A percentile compares a stretch with the other conserved stretches of the same genome.
These are phyloP conservation scores for Crithidia sp. DNA, from an alignment of 208 protist genomes.

Conservation along the genomic window DNA sequence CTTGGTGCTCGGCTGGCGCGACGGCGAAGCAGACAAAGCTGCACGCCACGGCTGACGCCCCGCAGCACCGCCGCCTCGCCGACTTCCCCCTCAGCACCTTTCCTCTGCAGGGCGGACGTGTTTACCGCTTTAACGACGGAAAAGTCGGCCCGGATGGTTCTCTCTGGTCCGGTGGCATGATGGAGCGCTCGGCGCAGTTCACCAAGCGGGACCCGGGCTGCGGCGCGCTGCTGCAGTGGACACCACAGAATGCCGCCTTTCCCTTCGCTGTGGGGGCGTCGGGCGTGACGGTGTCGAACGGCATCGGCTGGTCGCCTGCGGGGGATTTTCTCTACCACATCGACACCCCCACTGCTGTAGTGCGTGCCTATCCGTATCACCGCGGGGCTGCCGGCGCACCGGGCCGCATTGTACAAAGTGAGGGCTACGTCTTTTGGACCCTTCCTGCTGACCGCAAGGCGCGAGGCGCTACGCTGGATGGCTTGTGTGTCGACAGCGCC, in stretches of 20 bases:
- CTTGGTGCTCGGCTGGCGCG: slow-evolving; percentile 13
- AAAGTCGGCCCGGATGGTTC: slow-evolving; percentile 29
- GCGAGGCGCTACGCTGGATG: slow-evolving; percentile 29
- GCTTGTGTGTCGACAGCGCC: slow-evolving; percentile 30
- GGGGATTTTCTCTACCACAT: slow-evolving; percentile 32
- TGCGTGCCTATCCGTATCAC: slow-evolving; percentile 28
- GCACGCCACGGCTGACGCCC: neutral
- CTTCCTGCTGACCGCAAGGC: slow-evolving; percentile 6
- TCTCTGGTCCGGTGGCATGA: slow-evolving; percentile 32
- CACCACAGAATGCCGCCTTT: neutral
- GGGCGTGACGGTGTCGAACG: slow-evolving; percentile 31
- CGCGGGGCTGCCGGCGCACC: neutral
- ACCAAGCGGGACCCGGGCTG: slow-evolving; percentile 14
- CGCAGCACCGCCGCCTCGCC: slow-evolving; percentile 7
- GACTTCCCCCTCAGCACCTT: slow-evolving; percentile 17
- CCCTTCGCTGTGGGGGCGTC: slow-evolving; percentile 16
- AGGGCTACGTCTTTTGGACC: slow-evolving; percentile 24
- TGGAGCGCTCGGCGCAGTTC: slow-evolving; percentile 26
- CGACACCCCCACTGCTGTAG: slow-evolving; percentile 18
- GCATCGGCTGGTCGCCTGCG: slow-evolving; percentile 29
- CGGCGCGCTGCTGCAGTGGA: slow-evolving; percentile 30
- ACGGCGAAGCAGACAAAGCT: neutral
- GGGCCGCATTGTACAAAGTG: neutral
- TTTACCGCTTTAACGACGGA: slow-evolving; percentile 37
- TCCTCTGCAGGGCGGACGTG: slow-evolving; percentile 9